Evolutionary conservation across 371 early-diverging fungal species (phyloP).

Genomic region (Funneliformis caledonium): DNA sequence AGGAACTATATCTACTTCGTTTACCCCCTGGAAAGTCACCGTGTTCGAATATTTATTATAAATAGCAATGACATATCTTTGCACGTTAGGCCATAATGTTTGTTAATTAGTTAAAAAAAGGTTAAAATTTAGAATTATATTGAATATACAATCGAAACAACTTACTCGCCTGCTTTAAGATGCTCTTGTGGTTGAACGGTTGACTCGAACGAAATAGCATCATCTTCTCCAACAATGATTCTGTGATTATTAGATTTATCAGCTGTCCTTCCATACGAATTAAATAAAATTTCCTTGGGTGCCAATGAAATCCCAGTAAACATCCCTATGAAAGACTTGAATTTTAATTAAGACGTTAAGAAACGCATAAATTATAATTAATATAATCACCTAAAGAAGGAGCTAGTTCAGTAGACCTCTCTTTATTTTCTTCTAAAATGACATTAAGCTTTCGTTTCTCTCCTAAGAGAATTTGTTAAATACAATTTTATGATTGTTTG

Average conservation of each 20-base stretch:
- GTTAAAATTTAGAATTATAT: not conserved
- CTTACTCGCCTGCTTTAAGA: not conserved
- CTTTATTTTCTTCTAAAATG: not conserved
- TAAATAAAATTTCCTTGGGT: not conserved
- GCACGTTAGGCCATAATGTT: not conserved
- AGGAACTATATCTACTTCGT: not conserved
- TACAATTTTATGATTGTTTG: not conserved
- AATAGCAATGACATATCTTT: conserved; percentile 8
- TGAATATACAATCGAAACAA: not conserved
- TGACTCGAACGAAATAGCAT: not conserved
- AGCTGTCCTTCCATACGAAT: not conserved
- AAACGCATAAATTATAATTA: not conserved
- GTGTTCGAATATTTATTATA: conserved; percentile 12
- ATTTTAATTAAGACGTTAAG: not conserved
- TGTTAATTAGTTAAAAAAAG: not conserved
- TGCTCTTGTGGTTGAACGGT: not conserved
- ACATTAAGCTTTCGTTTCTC: not conserved
- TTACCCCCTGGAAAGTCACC: not conserved
- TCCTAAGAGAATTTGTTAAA: not conserved
- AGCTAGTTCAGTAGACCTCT: not conserved
- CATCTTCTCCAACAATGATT: not conserved
- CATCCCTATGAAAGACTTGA: not conserved
- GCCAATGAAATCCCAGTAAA: not conserved
- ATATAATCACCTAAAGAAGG: not conserved
- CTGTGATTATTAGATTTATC: not conserved